Evolutionary conservation across 225 moss, liverwort and hornwort species (phyloP).

Genomic region (Neckera pumila): DNA sequence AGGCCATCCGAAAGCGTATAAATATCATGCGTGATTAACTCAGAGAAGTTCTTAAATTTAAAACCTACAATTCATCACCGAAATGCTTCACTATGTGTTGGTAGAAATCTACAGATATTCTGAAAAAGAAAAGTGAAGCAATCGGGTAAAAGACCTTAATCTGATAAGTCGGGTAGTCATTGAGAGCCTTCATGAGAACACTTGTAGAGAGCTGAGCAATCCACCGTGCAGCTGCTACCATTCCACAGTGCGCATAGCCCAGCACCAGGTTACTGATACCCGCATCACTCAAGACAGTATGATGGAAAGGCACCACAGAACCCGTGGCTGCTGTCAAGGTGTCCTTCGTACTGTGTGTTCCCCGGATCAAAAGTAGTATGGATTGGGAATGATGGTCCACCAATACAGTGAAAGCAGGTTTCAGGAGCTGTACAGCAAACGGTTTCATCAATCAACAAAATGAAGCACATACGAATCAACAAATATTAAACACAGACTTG

Average conservation of each 20-base stretch:
- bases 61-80: background rate
- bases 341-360: conserved; percentile 95
- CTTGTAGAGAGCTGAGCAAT: conserved; percentile 74
- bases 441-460: background rate
- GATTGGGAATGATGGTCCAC: conserved; percentile 70
- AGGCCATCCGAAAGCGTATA: background rate
- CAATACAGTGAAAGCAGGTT: conserved; percentile 92
- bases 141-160: conserved; percentile 44
- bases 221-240: conserved; percentile 99
- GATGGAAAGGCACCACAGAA: conserved; percentile 94
- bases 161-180: conserved; percentile 64
- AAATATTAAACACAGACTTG: background rate
- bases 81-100: background rate
- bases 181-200: conserved; percentile 62
- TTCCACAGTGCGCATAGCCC: conserved; percentile 97
- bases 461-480: background rate
- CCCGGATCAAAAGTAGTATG: conserved; percentile 83
- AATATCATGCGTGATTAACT: background rate
- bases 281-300: conserved; percentile 67
- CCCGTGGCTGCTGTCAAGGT: conserved; percentile 93
- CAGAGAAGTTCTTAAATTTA: background rate
- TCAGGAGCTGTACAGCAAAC: conserved; percentile 57
- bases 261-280: conserved; percentile 80
- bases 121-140: background rate
- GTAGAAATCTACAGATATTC: background rate